Evolutionary conservation across 768 basidiomycete species (phyloP), one percentile per base, ranked within the genome.

Genomic region (Boletus rubescentipes): DNA sequence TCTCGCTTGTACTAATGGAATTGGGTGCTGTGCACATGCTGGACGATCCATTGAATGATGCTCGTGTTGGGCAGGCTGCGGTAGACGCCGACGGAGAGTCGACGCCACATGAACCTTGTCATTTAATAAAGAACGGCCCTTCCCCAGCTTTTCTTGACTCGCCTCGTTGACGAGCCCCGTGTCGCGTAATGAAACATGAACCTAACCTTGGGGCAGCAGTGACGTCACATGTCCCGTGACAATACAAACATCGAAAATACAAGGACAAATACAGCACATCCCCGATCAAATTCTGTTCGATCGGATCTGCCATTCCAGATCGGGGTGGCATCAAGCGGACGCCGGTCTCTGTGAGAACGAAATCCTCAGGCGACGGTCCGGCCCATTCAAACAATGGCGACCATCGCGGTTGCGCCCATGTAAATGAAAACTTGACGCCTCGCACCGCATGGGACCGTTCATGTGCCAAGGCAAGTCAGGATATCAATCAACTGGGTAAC

Each of bases 251-350:
- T 5, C 20, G 30, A 46, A 36, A 52, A 62, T 48, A 58, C 60
- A 66, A 46, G 44, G 30, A 51, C 59, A 61, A 57, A 67, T 26
- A 59, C 23, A 47, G n/a, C 44, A 60, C 57, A 64, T 60, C 46
- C 62, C 68, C 68, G 70, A 69, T 69, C 68, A 69, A 69, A 72
- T 69, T 72, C 68, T 64, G 54, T 53, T 23, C 54, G 68, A 67
- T 71, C 65, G 52, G 65, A 69, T 69, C 69, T 61, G 44, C 60
- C 31, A 1, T 29, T 20, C 56, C 64, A 53, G 62, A 68, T 67
- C 59, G 49, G 60, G 46, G 9, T 30, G 4, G 5, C 3, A 35
- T 39, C 59, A 18, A 43, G 46, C 59, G 64, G 60, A 47, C 59
- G 54, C 61, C 67, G 66, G 52, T 40, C 46, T 48, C 47, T 51